Evolutionary conservation across 2,329 filamentous ascomycete genomes (phyloP), one percentile per base, ranked within the genome.

Genomic region (Dichotomopilus funicola): DNA sequence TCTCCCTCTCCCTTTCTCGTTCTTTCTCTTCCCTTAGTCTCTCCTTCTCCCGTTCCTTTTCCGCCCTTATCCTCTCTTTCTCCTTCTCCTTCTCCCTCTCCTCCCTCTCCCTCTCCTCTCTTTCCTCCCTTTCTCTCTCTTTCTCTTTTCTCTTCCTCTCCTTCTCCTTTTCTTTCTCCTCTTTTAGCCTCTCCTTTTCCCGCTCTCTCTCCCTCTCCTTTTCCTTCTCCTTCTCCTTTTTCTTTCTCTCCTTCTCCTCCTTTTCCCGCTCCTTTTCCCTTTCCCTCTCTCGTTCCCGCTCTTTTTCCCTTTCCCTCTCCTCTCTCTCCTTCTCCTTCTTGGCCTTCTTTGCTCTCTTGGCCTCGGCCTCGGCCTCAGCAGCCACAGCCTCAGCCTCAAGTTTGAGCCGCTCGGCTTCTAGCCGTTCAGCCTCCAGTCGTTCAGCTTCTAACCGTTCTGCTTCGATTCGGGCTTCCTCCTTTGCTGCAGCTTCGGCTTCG

Each of bases 271-370:
- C 58, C 27, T 52, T 44, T 33, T 58, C 35, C 31, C 37, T 42
- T 40, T 46, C 46, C 41, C 36, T 49, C 41, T 50, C 35, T 45
- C 31, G 37, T 8, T 56, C 35, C 11, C 51, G n/a, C 13, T 46
- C 52, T 62, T 62, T 58, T 59, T 66, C 59, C 57, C 62, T 56
- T 46, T 61, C 58, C 49, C 57, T 55, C 6, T 50, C 37, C n/a
- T 40, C 34, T 9, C 57, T 54, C 46, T 61, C 59, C 34, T 44
- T 40, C 48, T 60, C 60, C 27, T 61, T 61, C 53, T 68, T 68
- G 35, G 65, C 64, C 52, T 73, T 73, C 65, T 75, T 77, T 34
- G 71, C 69, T 62, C 75, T 76, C 61, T 72, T 73, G 57, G 49
- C 45, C n/a, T 49, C 51, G 1, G 49, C 51, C 54, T 53, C 54